Evolutionary conservation across 1,139 yeast genomes (phyloP).

Genomic region (Geotrichum bryndzae): DNA sequence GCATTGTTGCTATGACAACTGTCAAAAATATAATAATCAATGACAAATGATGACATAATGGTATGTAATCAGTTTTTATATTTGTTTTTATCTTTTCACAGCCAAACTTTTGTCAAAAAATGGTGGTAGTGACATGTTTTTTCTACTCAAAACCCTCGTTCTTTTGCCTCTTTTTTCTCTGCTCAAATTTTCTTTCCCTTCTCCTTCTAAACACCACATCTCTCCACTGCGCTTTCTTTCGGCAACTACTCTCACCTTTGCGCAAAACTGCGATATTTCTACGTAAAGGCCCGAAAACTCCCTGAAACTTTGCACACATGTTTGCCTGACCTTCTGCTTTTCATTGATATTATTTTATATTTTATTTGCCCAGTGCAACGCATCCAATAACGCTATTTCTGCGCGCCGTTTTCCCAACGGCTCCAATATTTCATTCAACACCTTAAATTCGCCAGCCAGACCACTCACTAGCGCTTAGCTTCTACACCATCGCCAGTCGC

Average conservation of each 20-base stretch:
- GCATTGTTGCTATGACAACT: background rate
- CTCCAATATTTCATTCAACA: background rate
- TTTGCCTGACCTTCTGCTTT: constrained; percentile 13
- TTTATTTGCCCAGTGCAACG: background rate
- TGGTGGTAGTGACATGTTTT: constrained; percentile 14
- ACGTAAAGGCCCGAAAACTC: constrained; percentile 11
- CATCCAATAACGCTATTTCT: background rate
- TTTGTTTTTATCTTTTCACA: background rate
- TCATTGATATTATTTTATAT: constrained; percentile 18
- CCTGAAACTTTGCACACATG: constrained; percentile 20
- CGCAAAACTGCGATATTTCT: constrained; percentile 3
- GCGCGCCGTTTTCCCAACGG: background rate
- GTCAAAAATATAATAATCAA: background rate
- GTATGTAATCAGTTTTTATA: background rate
- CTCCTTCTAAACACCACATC: constrained; percentile 6
- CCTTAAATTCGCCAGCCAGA: background rate
- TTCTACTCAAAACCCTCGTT: background rate
- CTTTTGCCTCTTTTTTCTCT: background rate
- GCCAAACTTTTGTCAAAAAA: background rate
- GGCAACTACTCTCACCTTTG: constrained; percentile 1
- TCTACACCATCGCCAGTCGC: background rate
- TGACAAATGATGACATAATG: background rate
- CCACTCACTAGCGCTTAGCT: background rate
- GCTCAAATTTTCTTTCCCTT: background rate
- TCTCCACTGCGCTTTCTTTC: constrained; percentile 1